A percentile compares a stretch with the other conserved stretches of the same genome.
Evolutionary conservation across 2,329 filamentous ascomycete genomes (phyloP).

Genomic region (Penicillium sp.): DNA sequence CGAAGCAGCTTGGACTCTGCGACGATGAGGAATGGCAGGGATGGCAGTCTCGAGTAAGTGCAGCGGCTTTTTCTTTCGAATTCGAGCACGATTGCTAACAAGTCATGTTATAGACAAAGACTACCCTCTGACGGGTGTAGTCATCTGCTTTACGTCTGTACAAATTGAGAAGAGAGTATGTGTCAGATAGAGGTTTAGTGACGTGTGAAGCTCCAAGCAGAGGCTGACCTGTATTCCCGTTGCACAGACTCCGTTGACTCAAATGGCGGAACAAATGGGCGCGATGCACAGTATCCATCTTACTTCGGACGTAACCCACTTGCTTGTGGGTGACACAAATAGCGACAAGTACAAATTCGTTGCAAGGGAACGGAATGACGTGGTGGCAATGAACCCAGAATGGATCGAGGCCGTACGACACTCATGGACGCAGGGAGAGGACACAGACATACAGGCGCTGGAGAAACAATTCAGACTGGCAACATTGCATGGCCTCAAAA

Average conservation of each 20-base stretch:
- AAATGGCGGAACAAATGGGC: slow-evolving; percentile 71
- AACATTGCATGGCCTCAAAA: slow-evolving; percentile 54
- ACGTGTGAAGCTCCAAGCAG: background rate
- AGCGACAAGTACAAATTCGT: slow-evolving; percentile 96
- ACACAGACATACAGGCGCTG: slow-evolving; percentile 69
- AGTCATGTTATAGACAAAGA: slow-evolving; percentile 51
- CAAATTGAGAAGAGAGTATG: slow-evolving; percentile 73
- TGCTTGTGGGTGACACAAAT: slow-evolving; percentile 84
- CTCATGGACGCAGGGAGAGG: slow-evolving; percentile 75
- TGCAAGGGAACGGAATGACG: slow-evolving; percentile 81
- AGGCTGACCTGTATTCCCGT: slow-evolving; percentile 10
- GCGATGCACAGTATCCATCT: slow-evolving; percentile 86
- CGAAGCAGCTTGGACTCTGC: background rate
- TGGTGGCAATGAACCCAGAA: slow-evolving; percentile 75
- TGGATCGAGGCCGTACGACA: slow-evolving; percentile 81
- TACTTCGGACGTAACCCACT: slow-evolving; percentile 92
- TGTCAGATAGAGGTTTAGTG: slow-evolving; percentile 16
- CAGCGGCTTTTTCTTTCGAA: background rate
- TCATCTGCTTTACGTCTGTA: slow-evolving; percentile 87
- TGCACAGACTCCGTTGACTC: slow-evolving; percentile 42
- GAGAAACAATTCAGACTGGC: slow-evolving; percentile 57
- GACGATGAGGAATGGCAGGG: slow-evolving; percentile 45
- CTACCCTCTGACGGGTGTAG: slow-evolving; percentile 66
- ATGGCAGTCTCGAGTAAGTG: slow-evolving; percentile 37
- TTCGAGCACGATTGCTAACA: slow-evolving; percentile 19